phyloP scores from a whole-genome alignment of 2,329 filamentous ascomycete species.

The Venturia asperata region DNA sequence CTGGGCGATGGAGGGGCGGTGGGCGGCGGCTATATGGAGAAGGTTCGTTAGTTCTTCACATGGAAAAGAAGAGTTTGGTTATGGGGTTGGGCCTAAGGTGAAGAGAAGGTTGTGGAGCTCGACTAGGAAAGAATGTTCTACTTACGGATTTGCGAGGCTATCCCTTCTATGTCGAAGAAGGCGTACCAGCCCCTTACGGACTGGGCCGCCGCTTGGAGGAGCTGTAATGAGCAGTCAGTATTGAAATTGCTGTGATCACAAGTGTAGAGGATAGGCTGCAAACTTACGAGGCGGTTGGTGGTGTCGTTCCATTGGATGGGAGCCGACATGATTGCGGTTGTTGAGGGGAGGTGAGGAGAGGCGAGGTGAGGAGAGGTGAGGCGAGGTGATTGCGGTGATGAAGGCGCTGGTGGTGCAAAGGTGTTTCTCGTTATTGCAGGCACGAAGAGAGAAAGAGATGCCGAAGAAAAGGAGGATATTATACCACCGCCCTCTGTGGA shows the following conservation, averaged over 20 bases:
- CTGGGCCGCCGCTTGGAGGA: neutral
- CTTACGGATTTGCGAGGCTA: neutral
- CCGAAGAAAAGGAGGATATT: neutral
- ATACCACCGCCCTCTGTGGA: neutral
- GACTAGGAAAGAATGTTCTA: neutral
- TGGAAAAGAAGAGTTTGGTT: neutral
- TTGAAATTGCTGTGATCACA: neutral
- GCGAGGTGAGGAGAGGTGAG: neutral
- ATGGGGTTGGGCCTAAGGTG: neutral
- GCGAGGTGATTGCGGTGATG: neutral
- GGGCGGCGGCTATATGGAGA: neutral
- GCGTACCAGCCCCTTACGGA: neutral
- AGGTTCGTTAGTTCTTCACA: neutral
- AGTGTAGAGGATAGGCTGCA: neutral
- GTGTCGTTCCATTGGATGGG: neutral
- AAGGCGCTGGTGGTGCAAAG: neutral
- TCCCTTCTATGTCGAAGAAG: neutral
- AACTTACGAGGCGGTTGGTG: neutral
- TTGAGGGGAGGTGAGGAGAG: neutral
- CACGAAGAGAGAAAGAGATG: neutral
- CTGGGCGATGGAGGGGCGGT: neutral
- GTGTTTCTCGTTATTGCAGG: too few relatives aligned
- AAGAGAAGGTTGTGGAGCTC: too few relatives aligned
- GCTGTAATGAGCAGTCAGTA: neutral
- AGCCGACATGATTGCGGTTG: neutral